Evolutionary conservation across 2,329 filamentous ascomycete species (phyloP), one percentile per base, ranked within the genome.

Genomic region (Orbilia brochopaga): DNA sequence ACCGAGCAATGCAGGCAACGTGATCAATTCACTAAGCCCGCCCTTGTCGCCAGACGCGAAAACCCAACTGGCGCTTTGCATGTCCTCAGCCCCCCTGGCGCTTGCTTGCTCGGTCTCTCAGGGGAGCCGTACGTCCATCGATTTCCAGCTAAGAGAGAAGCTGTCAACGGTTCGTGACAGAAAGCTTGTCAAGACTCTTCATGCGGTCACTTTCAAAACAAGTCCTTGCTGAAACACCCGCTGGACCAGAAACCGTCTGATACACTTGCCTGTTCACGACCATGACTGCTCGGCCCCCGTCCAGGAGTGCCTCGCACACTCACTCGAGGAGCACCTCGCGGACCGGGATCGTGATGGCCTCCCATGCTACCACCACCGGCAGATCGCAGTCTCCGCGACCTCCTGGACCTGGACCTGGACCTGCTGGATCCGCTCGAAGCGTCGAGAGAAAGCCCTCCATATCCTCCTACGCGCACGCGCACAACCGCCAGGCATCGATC

Each of bases 401-500:
- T 67, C 69, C 69, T 62, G 61, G 58, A 58, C 53, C 58, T 24
- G 52, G 50, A 40, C 50, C 59, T 5, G 42, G 44, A 40, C 52
- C 52, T 27, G 27, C 27, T 32, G 59, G 59, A 51, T 32, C 48
- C 21, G 27, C 32, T 62, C 65, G 60, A 35, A 56, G 60, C 24
- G 60, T 73, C 19, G 62, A 67, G 27, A 62, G 69, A 55, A 73
- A 73, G 44, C 57, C 62, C 17, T 73, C 69, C 24, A 73, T 73
- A 42, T 73, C 69, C 17, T 73, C 69, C 51, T 67, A 73, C 32
- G 61, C 83, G 15, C 88, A 97, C 83, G 91, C 90, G 69, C 92
- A 99, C 79, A 92, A 97, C 81, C 88, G 94, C 62, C 92, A 99
- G 81, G 96, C 93, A 0, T 97, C 93, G 54, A 97, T 97, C 76